Conservation (phyloP, 2,329 filamentous ascomycete species). For the Knoxdaviesia proteae region DNA sequence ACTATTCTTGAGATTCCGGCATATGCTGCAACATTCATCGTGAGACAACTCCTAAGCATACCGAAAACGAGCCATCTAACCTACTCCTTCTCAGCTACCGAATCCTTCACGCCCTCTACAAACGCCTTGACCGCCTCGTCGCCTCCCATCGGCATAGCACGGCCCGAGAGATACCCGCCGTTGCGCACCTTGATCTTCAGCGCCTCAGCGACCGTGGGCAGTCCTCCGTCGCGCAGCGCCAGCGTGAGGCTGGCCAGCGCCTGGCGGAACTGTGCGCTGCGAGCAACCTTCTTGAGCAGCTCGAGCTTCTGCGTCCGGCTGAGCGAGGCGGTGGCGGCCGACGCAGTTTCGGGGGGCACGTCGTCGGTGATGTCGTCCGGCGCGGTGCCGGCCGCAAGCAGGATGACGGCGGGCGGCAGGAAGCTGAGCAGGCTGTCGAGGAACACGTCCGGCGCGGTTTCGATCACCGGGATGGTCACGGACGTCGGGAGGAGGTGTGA, state of each 20-base stretch:
- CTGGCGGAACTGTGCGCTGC: conserved; percentile 80
- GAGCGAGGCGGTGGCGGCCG: conserved; percentile 54
- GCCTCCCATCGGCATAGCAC: conserved; percentile 68
- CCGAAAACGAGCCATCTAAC: background rate
- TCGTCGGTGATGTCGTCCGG: conserved; percentile 36
- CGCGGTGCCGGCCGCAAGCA: conserved; percentile 47
- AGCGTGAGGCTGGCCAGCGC: conserved; percentile 68
- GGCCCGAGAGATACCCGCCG: conserved; percentile 59
- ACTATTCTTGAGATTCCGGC: too few relatives aligned
- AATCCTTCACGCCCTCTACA: conserved; percentile 68
- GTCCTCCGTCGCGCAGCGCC: conserved; percentile 71
- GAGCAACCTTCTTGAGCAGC: conserved; percentile 61
- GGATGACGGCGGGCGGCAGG: conserved; percentile 58
- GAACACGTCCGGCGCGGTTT: conserved; percentile 37
- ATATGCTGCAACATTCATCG: too few relatives aligned
- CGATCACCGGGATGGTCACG: conserved; percentile 58
- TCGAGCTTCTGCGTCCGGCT: conserved; percentile 57
- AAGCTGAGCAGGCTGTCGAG: conserved; percentile 58
- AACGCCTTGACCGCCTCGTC: conserved; percentile 82
- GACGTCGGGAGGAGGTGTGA: conserved; percentile 65
- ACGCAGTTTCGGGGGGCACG: conserved; percentile 44
- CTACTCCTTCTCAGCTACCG: conserved; percentile 22
- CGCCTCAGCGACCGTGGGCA: conserved; percentile 78
- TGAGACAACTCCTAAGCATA: too few relatives aligned
- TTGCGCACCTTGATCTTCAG: conserved; percentile 63